Conservation (phyloP, 2,329 filamentous ascomycete genomes). For the Colletotrichum sp. region DNA sequence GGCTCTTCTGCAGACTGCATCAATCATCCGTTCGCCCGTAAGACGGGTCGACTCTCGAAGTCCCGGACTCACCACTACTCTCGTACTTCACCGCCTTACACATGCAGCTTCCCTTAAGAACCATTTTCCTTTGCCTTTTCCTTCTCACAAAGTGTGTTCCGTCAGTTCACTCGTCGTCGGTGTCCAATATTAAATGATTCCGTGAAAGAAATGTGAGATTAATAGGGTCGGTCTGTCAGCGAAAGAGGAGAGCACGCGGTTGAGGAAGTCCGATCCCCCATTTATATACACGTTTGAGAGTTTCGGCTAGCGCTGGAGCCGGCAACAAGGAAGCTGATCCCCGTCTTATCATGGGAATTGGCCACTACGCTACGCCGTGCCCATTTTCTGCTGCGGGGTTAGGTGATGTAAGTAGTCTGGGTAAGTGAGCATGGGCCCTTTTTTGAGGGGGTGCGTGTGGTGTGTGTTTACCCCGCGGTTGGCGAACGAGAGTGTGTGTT, state of each 20-base stretch:
- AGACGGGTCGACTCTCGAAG: too few relatives aligned
- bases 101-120: slow-evolving; percentile 37
- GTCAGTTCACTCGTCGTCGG: background rate
- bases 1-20: slow-evolving; percentile 40
- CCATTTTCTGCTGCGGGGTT: background rate
- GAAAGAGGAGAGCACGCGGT: background rate
- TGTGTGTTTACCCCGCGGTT: background rate
- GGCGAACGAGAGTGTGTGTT: background rate
- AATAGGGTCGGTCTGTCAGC: background rate
- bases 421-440: background rate
- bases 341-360: background rate
- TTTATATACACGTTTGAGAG: slow-evolving; percentile 9
- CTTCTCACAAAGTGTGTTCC: background rate
- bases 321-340: background rate
- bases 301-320: slow-evolving; percentile 9
- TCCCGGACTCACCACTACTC: slow-evolving; percentile 32
- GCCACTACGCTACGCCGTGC: background rate
- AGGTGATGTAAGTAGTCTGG: background rate
- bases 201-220: background rate
- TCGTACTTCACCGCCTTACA: slow-evolving; percentile 39
- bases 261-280: background rate
- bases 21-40: too few relatives aligned
- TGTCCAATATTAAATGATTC: background rate
- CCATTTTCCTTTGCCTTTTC: slow-evolving; percentile 1
- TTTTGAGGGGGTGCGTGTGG: background rate